phyloP scores from a whole-genome alignment of 75 land plant species.

The Selaginella moellendorffii region DNA sequence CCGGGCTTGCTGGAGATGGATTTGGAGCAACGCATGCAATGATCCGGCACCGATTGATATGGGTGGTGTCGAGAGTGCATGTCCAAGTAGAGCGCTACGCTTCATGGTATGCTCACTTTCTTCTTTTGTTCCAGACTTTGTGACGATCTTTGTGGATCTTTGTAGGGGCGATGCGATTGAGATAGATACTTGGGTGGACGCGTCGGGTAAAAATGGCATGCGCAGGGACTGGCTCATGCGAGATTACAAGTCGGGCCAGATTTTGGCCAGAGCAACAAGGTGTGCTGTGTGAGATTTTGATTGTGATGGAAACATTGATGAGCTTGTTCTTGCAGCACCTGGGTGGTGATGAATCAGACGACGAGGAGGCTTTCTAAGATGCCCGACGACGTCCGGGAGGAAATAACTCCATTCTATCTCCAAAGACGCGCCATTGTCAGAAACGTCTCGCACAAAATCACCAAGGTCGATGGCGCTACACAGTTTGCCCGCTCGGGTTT shows the following conservation, averaged over 20 bases:
- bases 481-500: slow-evolving; percentile 38
- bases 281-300: no score
- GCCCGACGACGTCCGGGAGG: neutral
- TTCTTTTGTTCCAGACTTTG: no score
- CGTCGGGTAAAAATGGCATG: neutral
- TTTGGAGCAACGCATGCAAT: slow-evolving; percentile 88
- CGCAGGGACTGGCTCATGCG: neutral
- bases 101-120: no score
- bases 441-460: slow-evolving; percentile 37
- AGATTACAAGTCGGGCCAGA: neutral
- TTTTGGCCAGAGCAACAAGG: neutral
- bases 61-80: slow-evolving; percentile 85
- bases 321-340: neutral
- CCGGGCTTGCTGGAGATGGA: slow-evolving; percentile 72
- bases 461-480: slow-evolving; percentile 40
- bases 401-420: neutral
- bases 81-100: slow-evolving; percentile 76
- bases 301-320: neutral
- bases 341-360: neutral
- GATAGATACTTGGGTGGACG: neutral
- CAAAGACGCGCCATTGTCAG: neutral
- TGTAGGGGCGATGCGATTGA: neutral
- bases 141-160: no score
- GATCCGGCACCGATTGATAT: slow-evolving; percentile 55
- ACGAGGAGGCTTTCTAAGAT: neutral